Base-by-base conservation (phyloP, 164 flowering plant genomes). In the Nymphaea thermarum region DNA sequence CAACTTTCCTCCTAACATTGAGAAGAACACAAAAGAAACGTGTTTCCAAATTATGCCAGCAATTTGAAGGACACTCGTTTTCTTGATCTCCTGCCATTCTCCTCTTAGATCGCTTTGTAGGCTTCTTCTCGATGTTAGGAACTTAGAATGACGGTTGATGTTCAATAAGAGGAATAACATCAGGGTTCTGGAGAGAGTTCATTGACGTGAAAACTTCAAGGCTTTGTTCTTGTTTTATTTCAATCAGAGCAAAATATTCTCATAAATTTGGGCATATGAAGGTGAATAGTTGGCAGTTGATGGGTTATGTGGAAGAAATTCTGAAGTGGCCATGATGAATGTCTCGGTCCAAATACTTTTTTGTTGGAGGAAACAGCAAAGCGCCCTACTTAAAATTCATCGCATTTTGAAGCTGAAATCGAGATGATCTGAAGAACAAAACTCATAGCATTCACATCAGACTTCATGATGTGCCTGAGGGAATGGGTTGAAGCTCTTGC, bases 401-500 rank as follows among this genome's bases (percentile, higher is more conserved):
- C 12, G 12, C 55, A n/a, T 51, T 51, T 7, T 51, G 12, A 51
- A 51, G 55, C 12, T 51, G 55, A 14, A 51, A 51, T 2, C 12
- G 55, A 8, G 55, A 51, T 51, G 55, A 51, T 51, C 12, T 51
- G 55, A 51, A 51, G 55, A 51, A 51, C 42, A 62, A 43, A 5
- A 86, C 71, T 68, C 75, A 82, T 10, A 71, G 76, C 7, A 86
- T 75, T 3, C 69, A 68, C n/a, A n/a, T n/a, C n/a, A 64, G 74
- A 72, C 4, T 79, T 74, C 0, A 66, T 69, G 17, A 53, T 77
- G 16, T 73, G 85, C 70, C 75, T 78, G 25, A 80, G 79, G 66
- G 98, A 90, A 70, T 83, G 77, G 74, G 72, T 79, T 45, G 79
- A 80, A n/a, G 63, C 64, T 44, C 72, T 77, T 61, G 67, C 83